These are phyloP conservation scores for Phytophthora sojae DNA, from an alignment of 352 stramenopile species.

Conservation along the genomic window DNA sequence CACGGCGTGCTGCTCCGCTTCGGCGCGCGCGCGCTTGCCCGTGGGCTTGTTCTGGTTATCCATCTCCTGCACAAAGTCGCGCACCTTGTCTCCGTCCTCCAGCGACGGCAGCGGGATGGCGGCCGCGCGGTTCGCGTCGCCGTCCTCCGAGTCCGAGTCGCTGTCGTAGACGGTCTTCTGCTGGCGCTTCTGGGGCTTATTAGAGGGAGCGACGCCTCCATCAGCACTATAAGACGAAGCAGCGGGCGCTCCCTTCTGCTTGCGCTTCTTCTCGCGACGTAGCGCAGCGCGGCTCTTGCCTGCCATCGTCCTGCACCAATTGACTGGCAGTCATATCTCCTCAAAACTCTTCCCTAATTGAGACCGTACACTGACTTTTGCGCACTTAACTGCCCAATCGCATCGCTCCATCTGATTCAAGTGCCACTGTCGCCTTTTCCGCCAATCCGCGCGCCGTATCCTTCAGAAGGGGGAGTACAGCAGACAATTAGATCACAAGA, in stretches of 20 bases:
- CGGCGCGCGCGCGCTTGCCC: slow-evolving; percentile 62
- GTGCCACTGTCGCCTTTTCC: slow-evolving; percentile 26
- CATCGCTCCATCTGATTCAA: slow-evolving; percentile 1
- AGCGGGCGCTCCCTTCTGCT: slow-evolving; percentile 22
- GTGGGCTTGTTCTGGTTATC: slow-evolving; percentile 29
- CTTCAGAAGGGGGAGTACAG: slow-evolving; percentile 15
- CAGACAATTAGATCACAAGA: no score
- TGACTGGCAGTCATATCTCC: slow-evolving; percentile 8
- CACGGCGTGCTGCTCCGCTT: slow-evolving; percentile 63
- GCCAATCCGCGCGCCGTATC: slow-evolving; percentile 40
- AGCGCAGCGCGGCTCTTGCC: slow-evolving; percentile 49
- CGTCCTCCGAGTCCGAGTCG: slow-evolving; percentile 54
- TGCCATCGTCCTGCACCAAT: slow-evolving; percentile 30
- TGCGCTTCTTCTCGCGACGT: slow-evolving; percentile 55
- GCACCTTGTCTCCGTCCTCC: slow-evolving; percentile 62
- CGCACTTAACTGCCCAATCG: no score
- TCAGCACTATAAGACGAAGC: neutral
- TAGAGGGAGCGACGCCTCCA: neutral
- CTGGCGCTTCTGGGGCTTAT: slow-evolving; percentile 20
- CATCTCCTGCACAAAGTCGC: slow-evolving; percentile 69
- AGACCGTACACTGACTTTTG: slow-evolving; percentile 6
- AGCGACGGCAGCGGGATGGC: slow-evolving; percentile 74
- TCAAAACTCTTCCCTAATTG: neutral
- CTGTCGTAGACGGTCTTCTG: slow-evolving; percentile 44
- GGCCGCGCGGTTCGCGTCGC: slow-evolving; percentile 36